These are phyloP conservation scores for Boechera stricta DNA, from an alignment of 345 rosid species.

Conservation along the genomic window DNA sequence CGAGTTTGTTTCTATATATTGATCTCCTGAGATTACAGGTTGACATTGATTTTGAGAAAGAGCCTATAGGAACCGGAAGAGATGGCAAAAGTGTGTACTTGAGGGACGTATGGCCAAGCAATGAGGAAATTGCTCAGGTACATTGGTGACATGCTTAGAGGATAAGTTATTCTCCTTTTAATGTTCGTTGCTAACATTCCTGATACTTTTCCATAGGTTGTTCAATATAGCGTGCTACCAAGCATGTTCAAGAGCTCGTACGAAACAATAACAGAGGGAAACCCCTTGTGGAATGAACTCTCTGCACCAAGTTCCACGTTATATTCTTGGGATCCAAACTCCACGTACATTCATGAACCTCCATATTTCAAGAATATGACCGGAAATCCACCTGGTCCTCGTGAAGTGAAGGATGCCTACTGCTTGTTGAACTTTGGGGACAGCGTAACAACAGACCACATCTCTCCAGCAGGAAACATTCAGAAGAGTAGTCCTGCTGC, in stretches of 20 bases:
- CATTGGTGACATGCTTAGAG: slow-evolving; percentile 2
- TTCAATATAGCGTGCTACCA: slow-evolving; percentile 73
- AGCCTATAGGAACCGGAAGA: slow-evolving; percentile 70
- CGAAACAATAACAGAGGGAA: slow-evolving; percentile 74
- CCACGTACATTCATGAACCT: slow-evolving; percentile 87
- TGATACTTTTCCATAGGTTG: slow-evolving; percentile 52
- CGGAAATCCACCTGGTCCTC: slow-evolving; percentile 71
- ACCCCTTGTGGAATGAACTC: slow-evolving; percentile 80
- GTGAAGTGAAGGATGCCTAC: slow-evolving; percentile 80
- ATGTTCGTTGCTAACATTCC: slow-evolving; percentile 15
- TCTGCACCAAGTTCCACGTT: slow-evolving; percentile 56
- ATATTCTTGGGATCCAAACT: slow-evolving; percentile 77
- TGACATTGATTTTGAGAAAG: slow-evolving; percentile 85
- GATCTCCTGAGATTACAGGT: slow-evolving; percentile 51
- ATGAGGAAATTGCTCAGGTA: slow-evolving; percentile 80
- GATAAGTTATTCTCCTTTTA: background rate
- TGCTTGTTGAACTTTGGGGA: slow-evolving; percentile 83
- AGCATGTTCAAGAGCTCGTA: slow-evolving; percentile 82
- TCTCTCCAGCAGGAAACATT: slow-evolving; percentile 89
- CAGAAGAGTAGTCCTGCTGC: slow-evolving; percentile 86
- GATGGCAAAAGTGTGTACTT: slow-evolving; percentile 71
- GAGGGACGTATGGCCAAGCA: slow-evolving; percentile 80
- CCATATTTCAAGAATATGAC: slow-evolving; percentile 84
- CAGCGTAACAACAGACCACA: slow-evolving; percentile 87
- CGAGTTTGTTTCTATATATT: background rate